Conservation (phyloP, 768 basidiomycete genomes). For the Calocybe indica region DNA sequence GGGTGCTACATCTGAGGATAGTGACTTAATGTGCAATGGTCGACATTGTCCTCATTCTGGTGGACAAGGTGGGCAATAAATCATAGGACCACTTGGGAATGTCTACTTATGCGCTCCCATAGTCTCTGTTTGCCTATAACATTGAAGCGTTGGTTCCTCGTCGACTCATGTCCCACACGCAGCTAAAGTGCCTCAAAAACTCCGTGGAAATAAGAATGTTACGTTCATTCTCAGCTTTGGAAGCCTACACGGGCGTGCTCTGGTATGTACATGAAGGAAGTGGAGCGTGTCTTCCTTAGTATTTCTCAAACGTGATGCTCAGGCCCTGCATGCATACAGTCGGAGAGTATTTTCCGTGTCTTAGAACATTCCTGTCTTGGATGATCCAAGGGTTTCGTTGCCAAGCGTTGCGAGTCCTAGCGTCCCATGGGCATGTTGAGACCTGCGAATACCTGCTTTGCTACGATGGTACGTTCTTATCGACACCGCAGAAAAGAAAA, state of each 20-base stretch:
- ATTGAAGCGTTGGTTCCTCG: constrained; percentile 96
- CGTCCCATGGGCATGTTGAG: constrained; percentile 93
- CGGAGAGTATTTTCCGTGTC: constrained; percentile 93
- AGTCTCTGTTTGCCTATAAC: constrained; percentile 90
- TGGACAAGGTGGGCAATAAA: constrained; percentile 63
- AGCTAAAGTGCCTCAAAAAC: constrained; percentile 76
- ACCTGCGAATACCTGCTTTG: constrained; percentile 87
- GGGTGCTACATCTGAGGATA: constrained; percentile 88
- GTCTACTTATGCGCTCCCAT: constrained; percentile 1
- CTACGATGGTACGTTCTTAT: constrained; percentile 75
- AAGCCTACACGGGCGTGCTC: constrained; percentile 75
- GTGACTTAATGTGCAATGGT: constrained; percentile 96
- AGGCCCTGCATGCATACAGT: constrained; percentile 20
- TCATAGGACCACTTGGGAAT: not conserved
- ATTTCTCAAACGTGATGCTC: not conserved
- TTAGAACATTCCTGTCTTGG: constrained; percentile 89
- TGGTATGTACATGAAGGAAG: constrained; percentile 98
- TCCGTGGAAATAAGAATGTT: constrained; percentile 88
- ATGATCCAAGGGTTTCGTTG: constrained; percentile 62
- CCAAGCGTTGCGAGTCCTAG: constrained; percentile 83
- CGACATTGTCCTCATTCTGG: constrained; percentile 92
- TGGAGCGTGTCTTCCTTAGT: constrained; percentile 28
- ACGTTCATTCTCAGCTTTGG: constrained; percentile 97
- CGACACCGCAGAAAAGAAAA: not conserved
- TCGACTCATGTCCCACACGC: constrained; percentile 56